Evolutionary conservation across 306 rosid species (phyloP).

Genomic region (Medicago arabica): DNA sequence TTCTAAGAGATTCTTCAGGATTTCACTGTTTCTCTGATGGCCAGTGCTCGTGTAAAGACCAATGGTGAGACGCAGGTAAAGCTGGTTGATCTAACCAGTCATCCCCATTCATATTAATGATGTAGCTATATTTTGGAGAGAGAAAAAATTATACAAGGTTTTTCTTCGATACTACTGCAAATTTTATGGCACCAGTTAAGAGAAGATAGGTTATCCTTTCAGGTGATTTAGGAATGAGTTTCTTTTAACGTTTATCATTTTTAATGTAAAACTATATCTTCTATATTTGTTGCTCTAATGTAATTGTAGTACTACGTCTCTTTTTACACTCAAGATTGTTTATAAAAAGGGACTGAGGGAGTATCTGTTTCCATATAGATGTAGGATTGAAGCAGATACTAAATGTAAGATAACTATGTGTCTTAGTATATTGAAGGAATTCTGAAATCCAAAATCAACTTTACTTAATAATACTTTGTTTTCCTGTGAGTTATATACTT

Average conservation of each 20-base stretch:
- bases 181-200: slow-evolving; percentile 14
- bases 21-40: slow-evolving; percentile 83
- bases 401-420: neutral
- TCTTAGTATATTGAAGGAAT: neutral
- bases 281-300: neutral
- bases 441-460: neutral
- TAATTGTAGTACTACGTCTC: neutral
- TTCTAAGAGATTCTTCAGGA: slow-evolving; percentile 80
- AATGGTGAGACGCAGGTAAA: slow-evolving; percentile 53
- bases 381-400: neutral
- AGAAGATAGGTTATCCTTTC: slow-evolving; percentile 1
- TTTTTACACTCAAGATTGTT: neutral
- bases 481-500: neutral
- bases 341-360: neutral
- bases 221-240: neutral
- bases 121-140: neutral
- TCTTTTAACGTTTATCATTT: neutral
- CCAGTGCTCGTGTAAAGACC: slow-evolving; percentile 81
- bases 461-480: neutral
- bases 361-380: neutral
- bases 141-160: neutral
- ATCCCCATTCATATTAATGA: slow-evolving; percentile 8
- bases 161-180: neutral
- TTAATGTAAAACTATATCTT: slow-evolving; percentile 4
- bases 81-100: slow-evolving; percentile 11